Evolutionary conservation across 2,329 filamentous ascomycete genomes (phyloP), one percentile per base, ranked within the genome.

Genomic region (Neofusicoccum sp.): DNA sequence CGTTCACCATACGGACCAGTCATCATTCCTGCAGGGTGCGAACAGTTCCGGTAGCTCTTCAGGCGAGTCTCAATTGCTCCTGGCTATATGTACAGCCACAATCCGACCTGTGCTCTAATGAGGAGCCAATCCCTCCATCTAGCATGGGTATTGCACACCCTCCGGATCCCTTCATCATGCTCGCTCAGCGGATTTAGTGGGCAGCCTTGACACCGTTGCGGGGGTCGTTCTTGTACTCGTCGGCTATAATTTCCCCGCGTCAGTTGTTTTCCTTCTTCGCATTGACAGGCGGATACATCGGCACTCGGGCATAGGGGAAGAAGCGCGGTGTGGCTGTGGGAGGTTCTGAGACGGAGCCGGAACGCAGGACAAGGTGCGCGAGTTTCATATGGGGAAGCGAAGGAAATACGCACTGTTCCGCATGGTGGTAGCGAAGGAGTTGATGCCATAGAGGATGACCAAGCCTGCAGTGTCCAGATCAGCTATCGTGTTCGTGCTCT

Each of bases 191-290:
- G 43, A 39, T 59, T 43, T 63, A 63, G 48, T 63, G 61, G 45
- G 50, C 61, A 45, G 67, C 63, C 73, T 76, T 76, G 63, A 71
- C 62, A 56, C 88, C 88, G 87, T 97, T 97, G 80, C 93, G 89
- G 70, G 93, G 92, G 82, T 98, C 94, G 85, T 97, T 96, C 89
- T 93, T 96, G 87, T 87, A 97, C 84, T 98, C 92, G 73, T 91
- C 91, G 83, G 88, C 94, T 98, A 72, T 67, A 31, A 34, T 28
- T 56, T 14, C n/a, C 36, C 16, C 34, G 37, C 22, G 34, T 64
- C 12, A 50, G 56, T 31, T 14, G 9, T 22, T 45, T 7, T 9
- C 22, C 36, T 14, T 41, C 34, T 14, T 49, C 37, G 22, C 34
- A 44, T 61, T 14, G 22, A 6, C 36, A 41, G 12, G 29, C 43